phyloP scores from a whole-genome alignment of 345 rosid species.

The Eucalyptus sp. region DNA sequence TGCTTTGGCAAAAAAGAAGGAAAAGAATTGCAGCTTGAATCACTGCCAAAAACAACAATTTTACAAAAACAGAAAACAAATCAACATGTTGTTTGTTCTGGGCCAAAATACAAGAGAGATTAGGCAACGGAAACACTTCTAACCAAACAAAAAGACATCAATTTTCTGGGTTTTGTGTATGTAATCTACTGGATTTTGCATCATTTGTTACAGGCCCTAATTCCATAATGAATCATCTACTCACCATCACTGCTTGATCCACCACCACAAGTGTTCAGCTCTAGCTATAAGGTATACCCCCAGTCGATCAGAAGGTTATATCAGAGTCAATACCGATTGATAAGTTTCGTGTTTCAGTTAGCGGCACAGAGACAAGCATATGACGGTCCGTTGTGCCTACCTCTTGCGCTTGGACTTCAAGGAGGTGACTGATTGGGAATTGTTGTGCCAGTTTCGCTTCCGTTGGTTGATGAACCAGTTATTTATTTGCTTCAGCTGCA shows the following conservation, averaged over 20 bases:
- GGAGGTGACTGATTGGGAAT: slow-evolving; percentile 83
- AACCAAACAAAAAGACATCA: background rate
- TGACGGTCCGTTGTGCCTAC: slow-evolving; percentile 4
- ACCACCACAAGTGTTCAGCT: background rate
- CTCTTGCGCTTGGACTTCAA: slow-evolving; percentile 94
- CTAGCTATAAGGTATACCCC: background rate
- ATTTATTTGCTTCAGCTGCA: slow-evolving; percentile 96
- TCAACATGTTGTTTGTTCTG: background rate
- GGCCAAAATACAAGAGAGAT: background rate
- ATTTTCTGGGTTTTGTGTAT: background rate
- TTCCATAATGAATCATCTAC: background rate
- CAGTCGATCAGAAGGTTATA: background rate
- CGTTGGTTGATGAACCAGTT: slow-evolving; percentile 99
- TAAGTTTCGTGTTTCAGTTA: background rate
- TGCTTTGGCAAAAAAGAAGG: background rate
- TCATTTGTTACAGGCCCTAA: background rate
- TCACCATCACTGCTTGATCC: background rate
- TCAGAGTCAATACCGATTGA: background rate
- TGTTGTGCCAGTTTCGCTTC: slow-evolving; percentile 97
- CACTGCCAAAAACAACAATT: background rate
- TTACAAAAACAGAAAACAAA: background rate
- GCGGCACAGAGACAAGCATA: background rate
- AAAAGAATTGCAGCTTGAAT: background rate
- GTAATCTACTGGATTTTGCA: background rate
- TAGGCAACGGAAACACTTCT: background rate